Conservation (phyloP, 805 yeast genomes). For the Candida hispaniensis region DNA sequence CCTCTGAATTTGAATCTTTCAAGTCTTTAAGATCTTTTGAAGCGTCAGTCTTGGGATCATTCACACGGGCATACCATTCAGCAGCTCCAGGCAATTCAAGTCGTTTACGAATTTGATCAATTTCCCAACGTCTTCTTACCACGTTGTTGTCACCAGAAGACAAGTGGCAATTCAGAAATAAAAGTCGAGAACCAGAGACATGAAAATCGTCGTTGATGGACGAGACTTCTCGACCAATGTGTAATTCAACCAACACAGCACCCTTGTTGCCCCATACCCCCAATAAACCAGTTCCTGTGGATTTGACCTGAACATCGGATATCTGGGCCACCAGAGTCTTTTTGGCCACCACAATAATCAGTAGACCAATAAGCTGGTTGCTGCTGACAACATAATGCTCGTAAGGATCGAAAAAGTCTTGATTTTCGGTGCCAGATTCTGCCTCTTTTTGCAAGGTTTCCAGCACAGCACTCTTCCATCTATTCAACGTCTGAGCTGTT, state of each 20-base stretch:
- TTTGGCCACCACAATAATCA: conserved; percentile 37
- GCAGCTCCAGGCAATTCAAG: conserved; percentile 11
- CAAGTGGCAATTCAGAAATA: conserved; percentile 42
- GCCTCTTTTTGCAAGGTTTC: conserved; percentile 21
- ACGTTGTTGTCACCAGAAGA: conserved; percentile 40
- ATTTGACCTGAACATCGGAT: conserved; percentile 31
- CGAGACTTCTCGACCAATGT: conserved; percentile 32
- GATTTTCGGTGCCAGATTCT: conserved; percentile 2
- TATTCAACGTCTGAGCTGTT: conserved; percentile 7
- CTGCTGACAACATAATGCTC: conserved; percentile 33
- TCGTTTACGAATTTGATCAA: conserved; percentile 28
- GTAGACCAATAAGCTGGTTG: conserved; percentile 43
- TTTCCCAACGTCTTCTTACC: conserved; percentile 37
- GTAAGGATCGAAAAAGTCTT: conserved; percentile 20
- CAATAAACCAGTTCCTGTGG: conserved; percentile 48
- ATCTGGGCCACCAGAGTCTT: conserved; percentile 31
- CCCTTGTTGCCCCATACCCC: conserved; percentile 56
- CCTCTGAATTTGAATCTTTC: too few relatives aligned
- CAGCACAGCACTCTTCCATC: conserved; percentile 12
- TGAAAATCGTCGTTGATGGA: conserved; percentile 16
- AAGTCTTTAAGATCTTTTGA: too few relatives aligned
- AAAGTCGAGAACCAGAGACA: conserved; percentile 26
- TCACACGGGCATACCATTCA: conserved; percentile 9
- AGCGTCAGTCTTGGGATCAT: too few relatives aligned
- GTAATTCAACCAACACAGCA: conserved; percentile 39